Percentiles rank a stretch among this genome's conserved stretches.
These are phyloP conservation scores for Raphanus sativus DNA, from an alignment of 345 rosid species.

Conservation along the genomic window DNA sequence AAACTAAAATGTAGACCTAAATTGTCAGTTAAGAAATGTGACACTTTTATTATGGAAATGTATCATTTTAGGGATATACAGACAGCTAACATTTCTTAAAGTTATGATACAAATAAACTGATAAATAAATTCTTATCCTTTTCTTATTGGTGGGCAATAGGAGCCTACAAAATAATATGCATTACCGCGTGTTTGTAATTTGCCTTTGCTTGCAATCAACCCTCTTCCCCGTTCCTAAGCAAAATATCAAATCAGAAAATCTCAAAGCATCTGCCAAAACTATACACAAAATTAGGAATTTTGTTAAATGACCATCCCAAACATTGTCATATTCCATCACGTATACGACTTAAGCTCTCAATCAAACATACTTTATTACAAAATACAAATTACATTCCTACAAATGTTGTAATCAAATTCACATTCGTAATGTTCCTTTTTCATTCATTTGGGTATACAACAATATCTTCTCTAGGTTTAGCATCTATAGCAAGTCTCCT, in stretches of 20 bases:
- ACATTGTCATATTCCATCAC: conserved; percentile 7
- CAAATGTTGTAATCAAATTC: not conserved
- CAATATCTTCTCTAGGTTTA: not conserved
- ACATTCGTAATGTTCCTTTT: not conserved
- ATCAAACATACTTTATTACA: too few relatives aligned
- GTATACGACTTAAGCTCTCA: not conserved
- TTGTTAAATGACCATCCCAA: not conserved
- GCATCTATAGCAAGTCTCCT: conserved; percentile 31
- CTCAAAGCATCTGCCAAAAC: conserved; percentile 18
- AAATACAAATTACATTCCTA: not conserved
- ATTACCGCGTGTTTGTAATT: conserved; percentile 10
- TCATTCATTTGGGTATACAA: not conserved
- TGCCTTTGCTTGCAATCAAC: conserved; percentile 34
- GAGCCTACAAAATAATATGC: conserved; percentile 9
- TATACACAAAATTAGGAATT: conserved; percentile 4
- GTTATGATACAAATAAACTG: too few relatives aligned
- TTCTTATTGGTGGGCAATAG: not conserved
- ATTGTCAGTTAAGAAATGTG: not conserved
- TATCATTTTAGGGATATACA: not conserved
- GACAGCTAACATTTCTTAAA: not conserved
- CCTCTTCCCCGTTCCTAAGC: conserved; percentile 16
- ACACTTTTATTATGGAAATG: not conserved
- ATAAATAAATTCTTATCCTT: not conserved
- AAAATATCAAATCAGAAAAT: conserved; percentile 29
- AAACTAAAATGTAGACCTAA: not conserved